Percentiles rank a stretch among this genome's conserved stretches.
Conservation (phyloP, 2,329 filamentous ascomycete genomes). For the Cladophialophora yegresii region DNA sequence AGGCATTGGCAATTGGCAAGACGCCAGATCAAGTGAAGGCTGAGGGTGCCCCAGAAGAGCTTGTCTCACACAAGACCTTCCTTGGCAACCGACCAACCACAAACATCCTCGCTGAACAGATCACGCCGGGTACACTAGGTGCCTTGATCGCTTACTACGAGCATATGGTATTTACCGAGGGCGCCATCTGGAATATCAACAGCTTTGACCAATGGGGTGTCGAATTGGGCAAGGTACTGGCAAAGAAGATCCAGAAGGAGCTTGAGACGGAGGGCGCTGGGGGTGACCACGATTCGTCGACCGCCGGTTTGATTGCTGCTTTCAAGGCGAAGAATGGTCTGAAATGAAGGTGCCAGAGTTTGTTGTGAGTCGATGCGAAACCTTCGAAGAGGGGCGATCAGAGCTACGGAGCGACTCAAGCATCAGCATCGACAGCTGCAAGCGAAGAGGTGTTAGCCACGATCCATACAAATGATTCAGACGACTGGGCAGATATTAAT, state of each 20-base stretch:
- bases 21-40: slow-evolving; percentile 52
- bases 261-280: slow-evolving; percentile 73
- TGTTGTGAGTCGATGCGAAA: not conserved
- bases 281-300: slow-evolving; percentile 79
- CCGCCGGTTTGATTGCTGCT: slow-evolving; percentile 81
- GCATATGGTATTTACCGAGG: slow-evolving; percentile 96
- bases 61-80: slow-evolving; percentile 99
- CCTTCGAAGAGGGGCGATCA: not conserved
- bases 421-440: not conserved
- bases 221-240: slow-evolving; percentile 92
- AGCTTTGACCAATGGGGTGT: slow-evolving; percentile 99
- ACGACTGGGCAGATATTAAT: not conserved
- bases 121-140: slow-evolving; percentile 89
- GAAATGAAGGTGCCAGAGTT: slow-evolving; percentile 25
- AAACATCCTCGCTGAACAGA: slow-evolving; percentile 87
- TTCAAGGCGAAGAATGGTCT: slow-evolving; percentile 76
- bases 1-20: slow-evolving; percentile 58
- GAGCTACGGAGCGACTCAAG: not conserved
- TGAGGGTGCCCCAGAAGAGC: slow-evolving; percentile 50
- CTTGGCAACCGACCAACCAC: slow-evolving; percentile 96
- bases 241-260: slow-evolving; percentile 87
- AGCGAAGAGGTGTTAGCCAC: not conserved
- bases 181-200: slow-evolving; percentile 99
- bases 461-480: not conserved
- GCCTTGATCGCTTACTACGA: slow-evolving; percentile 98